Base-by-base conservation (phyloP, 2,329 filamentous ascomycete species). In the Epichloe bromicola region DNA sequence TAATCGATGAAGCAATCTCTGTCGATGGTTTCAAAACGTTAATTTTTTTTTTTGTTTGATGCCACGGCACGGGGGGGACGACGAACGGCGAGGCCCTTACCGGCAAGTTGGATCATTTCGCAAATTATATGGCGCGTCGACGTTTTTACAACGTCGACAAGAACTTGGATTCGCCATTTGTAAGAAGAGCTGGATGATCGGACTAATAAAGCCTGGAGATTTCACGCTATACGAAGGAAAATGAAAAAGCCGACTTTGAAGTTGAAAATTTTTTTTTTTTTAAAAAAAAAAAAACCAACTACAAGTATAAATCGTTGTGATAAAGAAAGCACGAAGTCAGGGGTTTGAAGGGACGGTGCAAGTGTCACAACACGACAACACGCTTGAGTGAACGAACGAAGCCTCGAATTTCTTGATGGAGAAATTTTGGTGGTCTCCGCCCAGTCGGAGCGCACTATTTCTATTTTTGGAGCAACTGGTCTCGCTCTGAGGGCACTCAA, bases 1-100 rank as follows among this genome's bases (percentile, higher is more conserved):
- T 89, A 96, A 60, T 78, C 77, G 52, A 76, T 71, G 68, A 91
- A 96, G 69, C 93, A 97, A 43, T 66, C 58, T n/a, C 69, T 71
- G 51, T 5, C 51, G 36, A 17, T 3, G 23, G 5, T n/a, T 46
- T 23, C 17, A 3, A 17, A 40, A 48, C 30, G 41, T 45, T 17
- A 37, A 17, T 46, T 15, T 52, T 23, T 52, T 23, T 23, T 40
- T 20, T 7, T n/a, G n/a, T n/a, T 41, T n/a, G 10, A n/a, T 52
- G 26, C 26, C 3, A 30, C 26, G 26, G 8, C 8, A 30, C 26
- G 26, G 3, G 26, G 2, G 23, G 23, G 1, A 1, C 2, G 3
- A 26, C 23, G 26, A 8, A 30, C 26, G 26, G 4, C 2, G 14
- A 17, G 37, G 36, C 4, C 15, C 57, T 50, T 57, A 67, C 66